Evolutionary conservation across 768 basidiomycete species (phyloP).

Genomic region (Rhizopogon salebrosus): DNA sequence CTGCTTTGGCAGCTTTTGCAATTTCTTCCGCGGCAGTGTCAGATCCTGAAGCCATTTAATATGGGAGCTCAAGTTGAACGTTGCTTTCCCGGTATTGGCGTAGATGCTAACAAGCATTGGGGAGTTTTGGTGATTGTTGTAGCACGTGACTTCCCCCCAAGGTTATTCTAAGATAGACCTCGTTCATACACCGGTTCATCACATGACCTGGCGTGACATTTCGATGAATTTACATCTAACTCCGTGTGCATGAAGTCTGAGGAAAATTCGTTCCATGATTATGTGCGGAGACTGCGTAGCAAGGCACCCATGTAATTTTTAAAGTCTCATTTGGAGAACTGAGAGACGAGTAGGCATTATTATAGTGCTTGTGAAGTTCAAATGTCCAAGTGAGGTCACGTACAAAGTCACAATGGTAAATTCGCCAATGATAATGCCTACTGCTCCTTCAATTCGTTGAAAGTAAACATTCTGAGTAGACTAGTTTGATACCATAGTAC

Average conservation of each 20-base stretch:
- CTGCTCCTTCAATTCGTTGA: not conserved
- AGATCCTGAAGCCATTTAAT: constrained; percentile 9
- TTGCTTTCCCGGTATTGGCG: no score
- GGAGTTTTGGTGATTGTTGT: no score
- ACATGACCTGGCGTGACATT: not conserved
- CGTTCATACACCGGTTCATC: no score
- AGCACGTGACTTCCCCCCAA: no score
- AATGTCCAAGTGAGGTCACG: not conserved
- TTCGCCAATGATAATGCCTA: not conserved
- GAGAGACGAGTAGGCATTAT: not conserved
- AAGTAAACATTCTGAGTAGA: not conserved
- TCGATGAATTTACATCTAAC: not conserved
- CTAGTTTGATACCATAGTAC: not conserved
- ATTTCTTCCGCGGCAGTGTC: constrained; percentile 43
- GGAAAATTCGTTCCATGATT: not conserved
- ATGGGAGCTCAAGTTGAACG: no score
- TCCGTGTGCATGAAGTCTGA: not conserved
- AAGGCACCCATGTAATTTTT: no score
- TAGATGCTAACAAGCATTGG: no score
- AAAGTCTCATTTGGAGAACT: not conserved
- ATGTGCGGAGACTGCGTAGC: not conserved
- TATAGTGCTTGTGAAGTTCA: not conserved
- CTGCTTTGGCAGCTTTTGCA: constrained; percentile 72
- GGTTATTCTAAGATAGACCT: not conserved
- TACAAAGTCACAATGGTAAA: not conserved